These are phyloP conservation scores for Chrysosphaeria jannelii DNA, from an alignment of 2,329 filamentous ascomycete species.

Conservation along the genomic window DNA sequence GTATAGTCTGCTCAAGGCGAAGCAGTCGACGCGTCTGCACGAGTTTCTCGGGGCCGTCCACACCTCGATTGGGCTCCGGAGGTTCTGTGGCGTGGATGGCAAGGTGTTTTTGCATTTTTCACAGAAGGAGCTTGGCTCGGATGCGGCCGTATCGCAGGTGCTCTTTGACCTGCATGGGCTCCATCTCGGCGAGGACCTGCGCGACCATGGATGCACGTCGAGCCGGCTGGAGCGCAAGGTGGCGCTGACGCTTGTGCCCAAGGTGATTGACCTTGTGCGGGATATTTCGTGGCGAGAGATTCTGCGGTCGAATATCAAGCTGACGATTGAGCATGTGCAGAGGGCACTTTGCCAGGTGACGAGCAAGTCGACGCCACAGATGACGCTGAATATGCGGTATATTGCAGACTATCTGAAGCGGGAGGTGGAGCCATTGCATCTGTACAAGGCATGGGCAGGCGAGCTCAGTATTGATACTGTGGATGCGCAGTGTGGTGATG, in stretches of 20 bases:
- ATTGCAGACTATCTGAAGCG: constrained; percentile 57
- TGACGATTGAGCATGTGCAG: constrained; percentile 78
- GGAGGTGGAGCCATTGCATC: constrained; percentile 49
- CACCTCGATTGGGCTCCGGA: constrained; percentile 53
- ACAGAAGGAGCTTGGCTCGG: constrained; percentile 65
- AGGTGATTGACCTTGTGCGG: constrained; percentile 51
- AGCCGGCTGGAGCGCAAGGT: constrained; percentile 56
- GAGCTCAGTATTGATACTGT: constrained; percentile 45
- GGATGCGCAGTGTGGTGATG: too few relatives aligned
- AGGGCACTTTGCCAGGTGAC: constrained; percentile 51
- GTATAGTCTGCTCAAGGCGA: constrained; percentile 47
- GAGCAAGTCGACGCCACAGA: constrained; percentile 49
- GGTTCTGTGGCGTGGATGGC: constrained; percentile 58
- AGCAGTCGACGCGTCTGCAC: constrained; percentile 26
- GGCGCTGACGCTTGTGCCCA: constrained; percentile 55
- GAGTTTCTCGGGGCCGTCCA: constrained; percentile 60
- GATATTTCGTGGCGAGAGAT: constrained; percentile 75
- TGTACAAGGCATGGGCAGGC: constrained; percentile 59
- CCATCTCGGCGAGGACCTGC: constrained; percentile 39
- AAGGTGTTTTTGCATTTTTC: constrained; percentile 74
- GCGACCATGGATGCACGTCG: constrained; percentile 51
- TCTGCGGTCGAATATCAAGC: constrained; percentile 69
- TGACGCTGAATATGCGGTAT: constrained; percentile 66
- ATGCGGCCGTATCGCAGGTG: constrained; percentile 63
- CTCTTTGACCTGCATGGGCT: constrained; percentile 59